Conservation (phyloP, 148 eudicot genomes). For the Nepenthes mirabilis region DNA sequence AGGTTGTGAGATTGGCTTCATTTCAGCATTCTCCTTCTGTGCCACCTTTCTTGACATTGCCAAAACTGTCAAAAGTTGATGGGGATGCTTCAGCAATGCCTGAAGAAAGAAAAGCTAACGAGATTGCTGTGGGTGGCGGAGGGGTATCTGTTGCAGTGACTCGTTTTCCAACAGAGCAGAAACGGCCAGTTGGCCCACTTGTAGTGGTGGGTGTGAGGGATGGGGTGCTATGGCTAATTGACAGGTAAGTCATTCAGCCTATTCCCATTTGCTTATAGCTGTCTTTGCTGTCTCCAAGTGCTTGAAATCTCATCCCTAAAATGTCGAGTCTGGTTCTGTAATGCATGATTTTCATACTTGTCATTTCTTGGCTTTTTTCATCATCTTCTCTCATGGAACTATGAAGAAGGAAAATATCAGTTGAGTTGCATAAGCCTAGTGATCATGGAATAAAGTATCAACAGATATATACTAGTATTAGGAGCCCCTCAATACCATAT, state of each 20-base stretch:
- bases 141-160: slow-evolving; percentile 97
- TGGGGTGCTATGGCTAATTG: slow-evolving; percentile 93
- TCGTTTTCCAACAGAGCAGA: slow-evolving; percentile 91
- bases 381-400: too few relatives aligned
- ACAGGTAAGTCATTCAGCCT: slow-evolving; percentile 28
- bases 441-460: too few relatives aligned
- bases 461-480: too few relatives aligned
- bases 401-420: too few relatives aligned
- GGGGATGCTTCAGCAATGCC: slow-evolving; percentile 46
- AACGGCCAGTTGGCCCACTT: slow-evolving; percentile 93
- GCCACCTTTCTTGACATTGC: slow-evolving; percentile 81
- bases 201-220: slow-evolving; percentile 84
- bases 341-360: too few relatives aligned
- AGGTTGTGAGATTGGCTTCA: slow-evolving; percentile 93
- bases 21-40: slow-evolving; percentile 93
- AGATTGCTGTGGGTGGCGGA: slow-evolving; percentile 94
- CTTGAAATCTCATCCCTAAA: neutral
- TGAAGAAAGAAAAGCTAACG: slow-evolving; percentile 56
- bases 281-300: neutral
- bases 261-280: neutral
- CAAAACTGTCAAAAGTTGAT: slow-evolving; percentile 62
- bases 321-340: too few relatives aligned
- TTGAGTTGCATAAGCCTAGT: too few relatives aligned
- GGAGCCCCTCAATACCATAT: too few relatives aligned
- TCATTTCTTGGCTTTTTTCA: too few relatives aligned